Evolutionary conservation across 2,329 filamentous ascomycete genomes (phyloP).

Genomic region (Penicillium capsulatum): DNA sequence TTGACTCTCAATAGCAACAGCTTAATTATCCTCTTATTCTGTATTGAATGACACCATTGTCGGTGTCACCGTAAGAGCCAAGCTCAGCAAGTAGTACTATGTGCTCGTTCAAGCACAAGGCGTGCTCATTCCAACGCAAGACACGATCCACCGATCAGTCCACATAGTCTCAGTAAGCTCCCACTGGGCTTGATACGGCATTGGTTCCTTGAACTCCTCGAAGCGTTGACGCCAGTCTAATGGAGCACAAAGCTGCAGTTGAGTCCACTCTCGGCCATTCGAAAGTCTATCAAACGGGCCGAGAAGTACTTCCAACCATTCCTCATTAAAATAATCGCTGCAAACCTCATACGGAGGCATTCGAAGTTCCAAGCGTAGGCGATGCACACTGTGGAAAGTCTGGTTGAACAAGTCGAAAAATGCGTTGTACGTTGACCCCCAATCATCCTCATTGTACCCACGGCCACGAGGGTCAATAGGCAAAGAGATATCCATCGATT

Average conservation of each 20-base stretch:
- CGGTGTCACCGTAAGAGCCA: no score
- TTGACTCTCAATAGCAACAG: no score
- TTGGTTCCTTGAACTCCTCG: neutral
- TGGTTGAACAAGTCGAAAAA: neutral
- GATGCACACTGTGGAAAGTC: slow-evolving; percentile 1
- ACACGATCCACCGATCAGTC: neutral
- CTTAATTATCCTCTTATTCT: no score
- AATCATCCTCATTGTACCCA: neutral
- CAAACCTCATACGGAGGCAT: neutral
- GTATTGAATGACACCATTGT: no score
- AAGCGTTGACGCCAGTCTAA: neutral
- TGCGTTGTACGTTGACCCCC: neutral
- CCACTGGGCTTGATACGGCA: neutral
- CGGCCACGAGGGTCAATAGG: neutral
- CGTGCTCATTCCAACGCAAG: neutral
- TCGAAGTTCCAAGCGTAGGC: neutral
- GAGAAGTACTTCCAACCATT: neutral
- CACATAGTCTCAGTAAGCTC: neutral
- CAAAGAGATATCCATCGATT: slow-evolving; percentile 2
- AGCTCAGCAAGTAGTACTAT: no score
- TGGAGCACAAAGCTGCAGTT: neutral
- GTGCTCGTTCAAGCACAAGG: no score
- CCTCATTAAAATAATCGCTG: neutral
- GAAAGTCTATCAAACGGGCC: neutral
- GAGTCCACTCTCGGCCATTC: neutral